phyloP scores from a whole-genome alignment of 2,329 filamentous ascomycete genomes.

The Penicillium sclerotiorum region DNA sequence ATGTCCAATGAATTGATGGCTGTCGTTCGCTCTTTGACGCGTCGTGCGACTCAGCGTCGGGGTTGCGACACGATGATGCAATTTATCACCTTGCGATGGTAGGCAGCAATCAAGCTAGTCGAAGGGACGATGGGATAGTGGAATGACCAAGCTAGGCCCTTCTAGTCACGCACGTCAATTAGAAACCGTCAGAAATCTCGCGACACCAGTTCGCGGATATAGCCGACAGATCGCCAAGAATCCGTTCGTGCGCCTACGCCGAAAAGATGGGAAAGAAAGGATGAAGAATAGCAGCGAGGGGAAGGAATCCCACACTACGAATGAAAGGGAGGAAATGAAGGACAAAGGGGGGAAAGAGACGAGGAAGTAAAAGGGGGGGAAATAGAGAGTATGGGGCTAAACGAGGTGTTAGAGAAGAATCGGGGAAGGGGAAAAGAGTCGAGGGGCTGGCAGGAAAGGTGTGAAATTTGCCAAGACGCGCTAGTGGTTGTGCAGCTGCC shows the following conservation, averaged over 20 bases:
- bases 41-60: conserved; percentile 22
- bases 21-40: conserved; percentile 15
- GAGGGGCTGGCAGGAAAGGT: conserved; percentile 32
- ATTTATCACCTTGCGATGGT: conserved; percentile 12
- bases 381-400: conserved; percentile 7
- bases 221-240: background rate
- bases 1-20: conserved; percentile 17
- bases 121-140: background rate
- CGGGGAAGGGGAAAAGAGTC: conserved; percentile 26
- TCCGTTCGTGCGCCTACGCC: background rate
- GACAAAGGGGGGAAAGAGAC: background rate
- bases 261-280: background rate
- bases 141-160: background rate
- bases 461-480: conserved; percentile 28
- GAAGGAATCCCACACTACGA: conserved; percentile 10
- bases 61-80: conserved; percentile 39
- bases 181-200: background rate
- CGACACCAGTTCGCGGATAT: conserved; percentile 3
- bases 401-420: conserved; percentile 8
- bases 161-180: background rate
- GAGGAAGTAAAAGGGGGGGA: conserved; percentile 7
- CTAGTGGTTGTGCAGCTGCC: conserved; percentile 30
- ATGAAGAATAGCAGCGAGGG: conserved; percentile 9
- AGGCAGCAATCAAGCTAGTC: too few relatives aligned
- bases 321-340: conserved; percentile 10